phyloP scores from a whole-genome alignment of 768 basidiomycete species.

The Sistotremastrum suecicum region DNA sequence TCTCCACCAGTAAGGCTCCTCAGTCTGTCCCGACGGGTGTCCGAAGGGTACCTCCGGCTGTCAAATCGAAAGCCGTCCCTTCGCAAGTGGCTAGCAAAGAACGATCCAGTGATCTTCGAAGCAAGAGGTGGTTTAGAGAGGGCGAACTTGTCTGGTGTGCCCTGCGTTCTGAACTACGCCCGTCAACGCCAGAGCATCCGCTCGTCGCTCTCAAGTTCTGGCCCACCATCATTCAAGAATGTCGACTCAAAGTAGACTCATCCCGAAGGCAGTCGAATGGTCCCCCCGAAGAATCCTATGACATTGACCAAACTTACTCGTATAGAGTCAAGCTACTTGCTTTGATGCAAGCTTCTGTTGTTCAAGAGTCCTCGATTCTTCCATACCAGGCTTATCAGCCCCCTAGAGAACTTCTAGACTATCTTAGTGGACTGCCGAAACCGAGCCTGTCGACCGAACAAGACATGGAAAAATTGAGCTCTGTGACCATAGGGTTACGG shows the following conservation, averaged over 20 bases:
- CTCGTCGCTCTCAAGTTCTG: conserved; percentile 47
- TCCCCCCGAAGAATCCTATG: background rate
- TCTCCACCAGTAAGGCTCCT: conserved; percentile 20
- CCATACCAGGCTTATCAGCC: conserved; percentile 64
- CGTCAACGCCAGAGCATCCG: conserved; percentile 28
- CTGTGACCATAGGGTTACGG: background rate
- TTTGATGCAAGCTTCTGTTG: conserved; percentile 30
- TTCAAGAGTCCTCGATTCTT: conserved; percentile 45
- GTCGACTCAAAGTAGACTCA: conserved; percentile 32
- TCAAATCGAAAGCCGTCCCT: conserved; percentile 27
- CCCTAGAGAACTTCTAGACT: conserved; percentile 33
- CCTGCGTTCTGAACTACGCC: conserved; percentile 17
- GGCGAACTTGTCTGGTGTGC: conserved; percentile 64
- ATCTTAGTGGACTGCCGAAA: conserved; percentile 16
- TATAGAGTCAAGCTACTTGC: conserved; percentile 62
- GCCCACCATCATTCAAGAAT: conserved; percentile 57
- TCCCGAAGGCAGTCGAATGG: conserved; percentile 13
- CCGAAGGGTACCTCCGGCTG: conserved; percentile 9
- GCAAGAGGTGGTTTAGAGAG: conserved; percentile 49
- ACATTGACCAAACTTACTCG: background rate
- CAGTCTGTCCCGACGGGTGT: conserved; percentile 6
- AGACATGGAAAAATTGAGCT: too few species aligned
- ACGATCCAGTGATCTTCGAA: conserved; percentile 46
- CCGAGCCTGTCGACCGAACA: background rate
- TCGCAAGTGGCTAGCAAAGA: conserved; percentile 29